Conservation (phyloP, 2,329 filamentous ascomycete genomes). For the Whalleya microplaca region DNA sequence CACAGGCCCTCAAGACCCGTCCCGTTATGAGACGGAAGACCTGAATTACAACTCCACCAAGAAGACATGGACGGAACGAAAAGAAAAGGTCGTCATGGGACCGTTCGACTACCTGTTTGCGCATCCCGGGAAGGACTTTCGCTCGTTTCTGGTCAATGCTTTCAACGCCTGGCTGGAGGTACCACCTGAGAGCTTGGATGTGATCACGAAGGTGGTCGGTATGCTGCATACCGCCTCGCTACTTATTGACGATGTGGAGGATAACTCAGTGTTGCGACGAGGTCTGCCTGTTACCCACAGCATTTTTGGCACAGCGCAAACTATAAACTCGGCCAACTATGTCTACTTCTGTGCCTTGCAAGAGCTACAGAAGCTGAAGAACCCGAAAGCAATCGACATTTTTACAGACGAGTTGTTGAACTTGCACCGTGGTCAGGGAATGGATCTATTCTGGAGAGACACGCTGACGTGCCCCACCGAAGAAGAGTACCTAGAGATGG, state of each 20-base stretch:
- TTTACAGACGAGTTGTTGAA: conserved; percentile 85
- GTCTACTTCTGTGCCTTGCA: conserved; percentile 81
- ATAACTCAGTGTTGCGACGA: conserved; percentile 74
- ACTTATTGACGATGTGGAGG: conserved; percentile 87
- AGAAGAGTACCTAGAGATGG: conserved; percentile 94
- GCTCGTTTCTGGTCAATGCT: conserved; percentile 75
- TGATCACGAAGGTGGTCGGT: conserved; percentile 79
- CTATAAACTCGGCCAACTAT: conserved; percentile 90
- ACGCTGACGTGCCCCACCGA: conserved; percentile 82
- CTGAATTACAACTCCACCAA: conserved; percentile 54
- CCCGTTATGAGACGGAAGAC: conserved; percentile 58
- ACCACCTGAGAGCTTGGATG: conserved; percentile 67
- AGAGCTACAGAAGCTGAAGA: conserved; percentile 72
- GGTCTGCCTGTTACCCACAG: conserved; percentile 81
- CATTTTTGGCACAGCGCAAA: conserved; percentile 85
- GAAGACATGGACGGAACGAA: conserved; percentile 69
- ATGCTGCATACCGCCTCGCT: conserved; percentile 87
- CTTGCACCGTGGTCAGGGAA: conserved; percentile 84
- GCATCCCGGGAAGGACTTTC: conserved; percentile 84
- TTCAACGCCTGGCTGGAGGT: conserved; percentile 84
- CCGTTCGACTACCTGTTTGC: conserved; percentile 81
- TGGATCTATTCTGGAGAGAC: conserved; percentile 91
- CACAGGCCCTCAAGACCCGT: conserved; percentile 50
- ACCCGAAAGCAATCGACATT: conserved; percentile 68
- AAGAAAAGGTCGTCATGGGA: conserved; percentile 76